Conservation (phyloP, 2,329 filamentous ascomycete species). For the Curvularia spicifera region DNA sequence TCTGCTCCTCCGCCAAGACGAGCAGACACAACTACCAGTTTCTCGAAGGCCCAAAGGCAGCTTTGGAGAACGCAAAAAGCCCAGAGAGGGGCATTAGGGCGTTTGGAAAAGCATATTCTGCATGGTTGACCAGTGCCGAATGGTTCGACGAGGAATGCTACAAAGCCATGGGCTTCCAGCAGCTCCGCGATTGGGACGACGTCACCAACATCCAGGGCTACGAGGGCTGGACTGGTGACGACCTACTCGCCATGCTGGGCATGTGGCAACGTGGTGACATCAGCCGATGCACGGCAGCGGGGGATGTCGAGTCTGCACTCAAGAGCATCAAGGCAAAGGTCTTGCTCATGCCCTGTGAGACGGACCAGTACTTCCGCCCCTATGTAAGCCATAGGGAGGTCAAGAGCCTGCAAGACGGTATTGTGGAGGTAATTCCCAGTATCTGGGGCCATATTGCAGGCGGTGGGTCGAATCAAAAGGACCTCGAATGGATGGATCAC, state of each 20-base stretch:
- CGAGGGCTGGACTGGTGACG: slow-evolving; percentile 44
- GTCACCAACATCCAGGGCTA: slow-evolving; percentile 26
- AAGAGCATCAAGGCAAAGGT: slow-evolving; percentile 46
- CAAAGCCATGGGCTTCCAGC: slow-evolving; percentile 40
- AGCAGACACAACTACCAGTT: slow-evolving; percentile 62
- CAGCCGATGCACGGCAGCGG: slow-evolving; percentile 31
- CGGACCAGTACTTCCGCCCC: slow-evolving; percentile 52
- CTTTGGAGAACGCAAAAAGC: slow-evolving; percentile 53
- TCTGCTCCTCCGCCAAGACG: slow-evolving; percentile 60
- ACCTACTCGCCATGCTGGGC: slow-evolving; percentile 47
- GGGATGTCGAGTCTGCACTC: slow-evolving; percentile 44
- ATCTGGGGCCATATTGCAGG: slow-evolving; percentile 54
- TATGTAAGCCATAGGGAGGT: slow-evolving; percentile 50
- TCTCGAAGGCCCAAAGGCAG: slow-evolving; percentile 60
- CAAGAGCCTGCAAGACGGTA: slow-evolving; percentile 41
- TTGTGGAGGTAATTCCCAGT: slow-evolving; percentile 44
- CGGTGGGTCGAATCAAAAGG: slow-evolving; percentile 45
- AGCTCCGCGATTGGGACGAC: slow-evolving; percentile 38
- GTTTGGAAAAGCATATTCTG: slow-evolving; percentile 49
- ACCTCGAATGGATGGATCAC: slow-evolving; percentile 35
- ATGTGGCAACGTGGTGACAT: slow-evolving; percentile 55
- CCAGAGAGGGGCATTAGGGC: slow-evolving; percentile 46
- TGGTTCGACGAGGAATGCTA: slow-evolving; percentile 52
- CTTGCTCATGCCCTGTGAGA: slow-evolving; percentile 50
- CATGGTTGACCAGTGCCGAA: slow-evolving; percentile 51